Evolutionary conservation across 2,329 filamentous ascomycete genomes (phyloP), one percentile per base, ranked within the genome.

Genomic region (Lachnellula subtilissima): DNA sequence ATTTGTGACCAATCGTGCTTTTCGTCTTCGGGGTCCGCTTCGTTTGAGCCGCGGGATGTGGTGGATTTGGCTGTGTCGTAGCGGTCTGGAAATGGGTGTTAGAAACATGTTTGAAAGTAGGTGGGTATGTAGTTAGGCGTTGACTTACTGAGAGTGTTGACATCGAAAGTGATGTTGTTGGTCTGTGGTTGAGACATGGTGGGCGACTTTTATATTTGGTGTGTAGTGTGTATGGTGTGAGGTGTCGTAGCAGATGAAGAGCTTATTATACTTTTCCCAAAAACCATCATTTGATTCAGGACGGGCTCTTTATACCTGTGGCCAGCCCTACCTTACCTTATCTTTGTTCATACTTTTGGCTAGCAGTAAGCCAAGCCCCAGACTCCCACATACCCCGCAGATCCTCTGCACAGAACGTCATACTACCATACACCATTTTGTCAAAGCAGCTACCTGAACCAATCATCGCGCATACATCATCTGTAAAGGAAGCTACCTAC

Each of bases 1-100:
- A 56, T 62, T 14, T 36, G 48, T 17, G 37, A 56, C 63, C 63
- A 65, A 47, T 65, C 58, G 43, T 63, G 59, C 28, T 54, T 53
- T 8, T 23, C 19, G 15, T 47, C 19, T 47, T 47, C 43, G 5
- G n/a, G 15, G 25, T 45, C 40, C 1, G 5, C 9, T 5, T 15
- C 15, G 40, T 45, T 45, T 19, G 43, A 47, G 11, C 9, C 11
- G 12, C 43, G 17, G 19, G 43, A 25, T 7, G 19, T 9, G 7
- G 17, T 28, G 23, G 43, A 47, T 28, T 47, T 23, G 23, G 23
- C 25, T 9, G 43, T 25, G 4, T 47, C 43, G 23, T 25, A 23
- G 43, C 43, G 43, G 5, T 8, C 43, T 47, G 23, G 11, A 25
- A 12, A 15, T 22, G 3, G 7, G n/a, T 47, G 12, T 47, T n/a